A percentile compares a stretch with the other conserved stretches of the same genome.
phyloP scores from a whole-genome alignment of 768 basidiomycete species.

The Strobilomyces dryophilus region DNA sequence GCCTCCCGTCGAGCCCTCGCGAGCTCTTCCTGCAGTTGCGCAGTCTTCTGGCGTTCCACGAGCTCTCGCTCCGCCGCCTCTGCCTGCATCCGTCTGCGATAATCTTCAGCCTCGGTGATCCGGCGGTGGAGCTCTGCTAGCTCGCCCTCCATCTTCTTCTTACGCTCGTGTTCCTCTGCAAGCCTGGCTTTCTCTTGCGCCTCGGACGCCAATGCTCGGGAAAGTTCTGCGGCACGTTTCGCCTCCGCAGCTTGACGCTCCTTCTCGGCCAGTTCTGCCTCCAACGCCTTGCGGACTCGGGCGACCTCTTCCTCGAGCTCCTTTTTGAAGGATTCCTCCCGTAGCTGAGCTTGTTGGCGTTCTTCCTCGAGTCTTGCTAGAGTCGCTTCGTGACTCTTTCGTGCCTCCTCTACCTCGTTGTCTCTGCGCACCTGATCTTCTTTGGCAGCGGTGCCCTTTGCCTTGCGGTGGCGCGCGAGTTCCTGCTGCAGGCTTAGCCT shows the following conservation, averaged over 20 bases:
- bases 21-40: slow-evolving; percentile 30
- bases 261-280: slow-evolving; percentile 17
- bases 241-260: slow-evolving; percentile 23
- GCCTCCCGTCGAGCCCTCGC: slow-evolving; percentile 26
- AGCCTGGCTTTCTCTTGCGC: slow-evolving; percentile 29
- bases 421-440: slow-evolving; percentile 19
- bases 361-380: slow-evolving; percentile 25
- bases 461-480: slow-evolving; percentile 20
- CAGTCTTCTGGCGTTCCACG: slow-evolving; percentile 25
- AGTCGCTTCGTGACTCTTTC: slow-evolving; percentile 17
- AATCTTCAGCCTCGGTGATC: slow-evolving; percentile 26
- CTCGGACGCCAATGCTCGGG: slow-evolving; percentile 20
- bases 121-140: slow-evolving; percentile 24
- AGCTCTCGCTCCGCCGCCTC: slow-evolving; percentile 26
- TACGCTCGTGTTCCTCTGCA: slow-evolving; percentile 30
- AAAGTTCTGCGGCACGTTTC: slow-evolving; percentile 28
- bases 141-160: slow-evolving; percentile 25
- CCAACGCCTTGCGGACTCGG: slow-evolving; percentile 22
- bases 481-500: slow-evolving; percentile 24
- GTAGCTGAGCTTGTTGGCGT: slow-evolving; percentile 19
- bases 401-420: slow-evolving; percentile 19
- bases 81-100: slow-evolving; percentile 25
- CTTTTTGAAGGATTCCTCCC: slow-evolving; percentile 23
- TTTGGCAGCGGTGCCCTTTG: slow-evolving; percentile 12
- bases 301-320: slow-evolving; percentile 27